Evolutionary conservation across 768 basidiomycete species (phyloP), one percentile per base, ranked within the genome.

Genomic region (Suillus cothurnatus): DNA sequence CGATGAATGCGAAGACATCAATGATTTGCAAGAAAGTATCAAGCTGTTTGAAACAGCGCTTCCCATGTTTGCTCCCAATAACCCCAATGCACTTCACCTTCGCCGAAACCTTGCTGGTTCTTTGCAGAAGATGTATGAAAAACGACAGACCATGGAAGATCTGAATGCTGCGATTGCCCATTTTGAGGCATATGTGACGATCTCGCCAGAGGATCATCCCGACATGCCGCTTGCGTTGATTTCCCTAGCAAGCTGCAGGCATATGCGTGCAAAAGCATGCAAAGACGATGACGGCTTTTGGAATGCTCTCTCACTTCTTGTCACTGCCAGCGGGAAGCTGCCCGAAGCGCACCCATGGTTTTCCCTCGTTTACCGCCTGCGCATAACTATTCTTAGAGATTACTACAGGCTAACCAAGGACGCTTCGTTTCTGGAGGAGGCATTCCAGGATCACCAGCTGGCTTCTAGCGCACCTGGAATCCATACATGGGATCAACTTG

Each of bases 1-100:
- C 41, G 0, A 6, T 5, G 58, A 56, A 45, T 6, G 12, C 17
- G 1, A 26, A 26, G 19, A 64, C 21, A 6, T 61, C 34, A 38
- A 47, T 28, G 73, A 75, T 60, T 34, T 74, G 49, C 65, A 66
- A 43, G 58, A 61, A 23, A 67, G 62, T 38, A 43, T 73, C 43
- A 21, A 67, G 32, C 36, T 68, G 21, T 73, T 71, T 58, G 47
- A 28, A 23, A 28, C 34, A 2, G 67, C 58, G 19, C 52, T 52
- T 11, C 62, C 65, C 31, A 59, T 63, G 60, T 67, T 69, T 57
- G 68, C 69, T 23, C 57, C 58, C 21, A 66, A 66, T n/a, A 68
- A 73, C 9, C 36, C 61, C 21, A 1, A 0, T 28, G 70, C 64
- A 9, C 43, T n/a, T 15, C 12, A 0, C 1, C 19, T 74, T 41